phyloP scores from a whole-genome alignment of 2,329 filamentous ascomycete genomes.

The Penicillium sp. region DNA sequence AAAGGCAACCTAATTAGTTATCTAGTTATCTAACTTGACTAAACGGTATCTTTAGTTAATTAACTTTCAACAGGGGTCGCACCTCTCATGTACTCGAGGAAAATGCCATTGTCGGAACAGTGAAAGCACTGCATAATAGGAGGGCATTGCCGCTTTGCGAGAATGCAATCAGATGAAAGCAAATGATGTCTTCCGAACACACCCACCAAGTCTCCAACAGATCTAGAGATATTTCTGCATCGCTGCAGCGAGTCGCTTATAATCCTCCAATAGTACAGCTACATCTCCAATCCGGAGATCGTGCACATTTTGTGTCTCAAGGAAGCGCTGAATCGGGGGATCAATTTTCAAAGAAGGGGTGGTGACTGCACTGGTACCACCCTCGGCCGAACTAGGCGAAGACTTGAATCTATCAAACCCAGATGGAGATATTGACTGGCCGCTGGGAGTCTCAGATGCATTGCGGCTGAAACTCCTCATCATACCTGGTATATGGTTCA shows the following conservation, averaged over 20 bases:
- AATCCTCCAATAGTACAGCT: constrained; percentile 67
- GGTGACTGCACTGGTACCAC: constrained; percentile 7
- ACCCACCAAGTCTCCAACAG: constrained; percentile 10
- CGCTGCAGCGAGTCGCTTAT: constrained; percentile 64
- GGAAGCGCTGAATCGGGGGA: constrained; percentile 68
- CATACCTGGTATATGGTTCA: constrained; percentile 72
- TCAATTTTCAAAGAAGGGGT: constrained; percentile 29
- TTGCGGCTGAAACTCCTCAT: constrained; percentile 68
- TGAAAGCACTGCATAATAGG: constrained; percentile 27
- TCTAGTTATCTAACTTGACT: too few relatives aligned
- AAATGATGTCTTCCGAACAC: background rate
- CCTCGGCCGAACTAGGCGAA: constrained; percentile 21
- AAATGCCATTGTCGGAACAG: constrained; percentile 23
- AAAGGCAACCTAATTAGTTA: too few relatives aligned
- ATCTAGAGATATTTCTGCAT: constrained; percentile 49
- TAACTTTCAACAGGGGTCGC: constrained; percentile 5
- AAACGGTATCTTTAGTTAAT: too few relatives aligned
- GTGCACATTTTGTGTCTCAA: constrained; percentile 65
- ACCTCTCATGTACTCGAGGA: constrained; percentile 33
- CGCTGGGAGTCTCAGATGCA: constrained; percentile 42
- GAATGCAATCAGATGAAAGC: constrained; percentile 8
- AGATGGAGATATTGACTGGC: constrained; percentile 42
- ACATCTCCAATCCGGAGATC: constrained; percentile 73
- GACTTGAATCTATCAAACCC: constrained; percentile 40
- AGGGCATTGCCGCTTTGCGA: constrained; percentile 21